Evolutionary conservation across 208 protist genomes (phyloP), one percentile per base, ranked within the genome.

Genomic region (Entamoeba invadens): DNA sequence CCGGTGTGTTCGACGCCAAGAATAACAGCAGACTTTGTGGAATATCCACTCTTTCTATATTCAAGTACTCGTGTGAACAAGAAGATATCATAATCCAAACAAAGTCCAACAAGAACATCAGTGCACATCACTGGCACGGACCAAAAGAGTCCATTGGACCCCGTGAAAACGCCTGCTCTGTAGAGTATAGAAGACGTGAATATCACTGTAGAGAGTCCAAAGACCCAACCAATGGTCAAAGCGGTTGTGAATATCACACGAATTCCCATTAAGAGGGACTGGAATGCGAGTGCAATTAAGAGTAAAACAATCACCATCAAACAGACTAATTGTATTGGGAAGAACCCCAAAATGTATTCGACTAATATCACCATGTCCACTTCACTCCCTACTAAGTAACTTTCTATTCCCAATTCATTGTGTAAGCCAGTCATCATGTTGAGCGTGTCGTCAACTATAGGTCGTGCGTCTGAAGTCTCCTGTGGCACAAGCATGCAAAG

Each of bases 41-140:
- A 93, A 47, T 16, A 50, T 2, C 95, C 95, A 57, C 50, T 25
- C 14, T 93, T 46, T n/a, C 46, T 47, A 92, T 93, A 94, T 93
- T 96, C 96, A 31, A 44, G 14, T 51, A 96, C 68, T 45, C 94
- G 50, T 4, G 92, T 77, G 38, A 95, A 46, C 6, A 96, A 46
- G 94, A 97, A 97, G 92, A 96, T 93, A 93, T 97, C 96, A 94
- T 97, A 97, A 92, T 97, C 96, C 47, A 97, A 47, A 38, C 91
- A 95, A 3, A 97, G 94, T 3, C 96, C 96, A 46, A 97, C 93
- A 8, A 97, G n/a, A 91, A 97, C 92, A 1, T 51, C 42, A 92
- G 96, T 96, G 57, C 94, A 46, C 92, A 96, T 94, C 35, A 96
- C n/a, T 12, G 95, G 95, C 35, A 51, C 10, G 47, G 94, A 91